Evolutionary conservation across 2,329 filamentous ascomycete genomes (phyloP).

Genomic region (Clarireedia monteithiana): DNA sequence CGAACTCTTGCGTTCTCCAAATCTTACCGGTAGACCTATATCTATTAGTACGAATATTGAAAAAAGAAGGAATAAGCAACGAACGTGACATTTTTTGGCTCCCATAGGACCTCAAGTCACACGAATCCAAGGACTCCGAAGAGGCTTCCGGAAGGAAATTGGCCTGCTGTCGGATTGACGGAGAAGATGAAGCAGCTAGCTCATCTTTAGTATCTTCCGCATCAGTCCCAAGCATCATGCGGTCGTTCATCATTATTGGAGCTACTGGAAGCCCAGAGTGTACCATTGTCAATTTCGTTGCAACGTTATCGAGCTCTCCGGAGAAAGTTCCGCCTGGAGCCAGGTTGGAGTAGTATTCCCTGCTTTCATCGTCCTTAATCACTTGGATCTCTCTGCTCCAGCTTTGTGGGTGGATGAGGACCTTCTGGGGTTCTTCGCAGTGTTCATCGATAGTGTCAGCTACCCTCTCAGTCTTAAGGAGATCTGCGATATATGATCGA

Average conservation of each 20-base stretch:
- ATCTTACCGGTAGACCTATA: neutral
- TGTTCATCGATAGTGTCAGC: neutral
- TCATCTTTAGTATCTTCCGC: conserved; percentile 14
- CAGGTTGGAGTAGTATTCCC: conserved; percentile 1
- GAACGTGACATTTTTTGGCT: conserved; percentile 20
- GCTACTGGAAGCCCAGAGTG: conserved; percentile 27
- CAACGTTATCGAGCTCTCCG: conserved; percentile 19
- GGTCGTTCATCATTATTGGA: conserved; percentile 22
- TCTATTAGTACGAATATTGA: neutral
- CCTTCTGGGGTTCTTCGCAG: conserved; percentile 3
- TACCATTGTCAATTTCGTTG: conserved; percentile 27
- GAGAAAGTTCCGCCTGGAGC: neutral
- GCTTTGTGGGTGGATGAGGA: neutral
- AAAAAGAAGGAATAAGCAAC: neutral
- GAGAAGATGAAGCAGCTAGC: conserved; percentile 8
- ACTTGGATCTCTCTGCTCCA: conserved; percentile 1
- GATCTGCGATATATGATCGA: neutral
- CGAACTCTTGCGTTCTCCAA: conserved; percentile 3
- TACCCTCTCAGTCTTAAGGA: neutral
- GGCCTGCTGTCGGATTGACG: conserved; percentile 13
- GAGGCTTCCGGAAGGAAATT: conserved; percentile 23
- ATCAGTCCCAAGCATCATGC: conserved; percentile 9
- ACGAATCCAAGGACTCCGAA: conserved; percentile 25
- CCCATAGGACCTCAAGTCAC: conserved; percentile 23
- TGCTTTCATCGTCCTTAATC: neutral